phyloP scores from a whole-genome alignment of 495 filamentous ascomycete genomes.

The Hypoxylon perforatum region DNA sequence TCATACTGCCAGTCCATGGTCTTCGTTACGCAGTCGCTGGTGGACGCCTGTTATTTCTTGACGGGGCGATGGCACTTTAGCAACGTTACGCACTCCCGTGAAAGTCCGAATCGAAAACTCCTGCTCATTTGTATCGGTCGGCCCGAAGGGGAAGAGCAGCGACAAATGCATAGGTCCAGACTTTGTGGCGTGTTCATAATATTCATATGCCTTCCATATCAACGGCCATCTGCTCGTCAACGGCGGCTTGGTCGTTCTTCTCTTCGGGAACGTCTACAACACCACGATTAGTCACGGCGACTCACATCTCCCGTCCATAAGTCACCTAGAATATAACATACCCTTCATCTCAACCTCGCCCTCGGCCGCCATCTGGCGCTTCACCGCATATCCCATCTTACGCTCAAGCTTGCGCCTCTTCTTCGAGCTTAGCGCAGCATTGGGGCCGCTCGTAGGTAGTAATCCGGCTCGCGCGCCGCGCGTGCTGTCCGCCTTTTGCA shows the following conservation, averaged over 20 bases:
- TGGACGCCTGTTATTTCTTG: no score
- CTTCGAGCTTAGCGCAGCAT: conserved; percentile 53
- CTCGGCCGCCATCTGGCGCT: conserved; percentile 54
- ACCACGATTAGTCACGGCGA: conserved; percentile 4
- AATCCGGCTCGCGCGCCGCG: conserved; percentile 54
- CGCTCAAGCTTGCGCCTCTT: conserved; percentile 57
- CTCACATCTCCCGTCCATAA: neutral
- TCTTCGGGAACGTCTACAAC: conserved; percentile 24
- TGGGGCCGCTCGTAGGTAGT: conserved; percentile 57
- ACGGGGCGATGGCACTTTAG: no score
- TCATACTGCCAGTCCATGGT: no score
- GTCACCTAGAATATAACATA: conserved; percentile 20
- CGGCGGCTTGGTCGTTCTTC: conserved; percentile 1
- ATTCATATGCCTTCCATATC: conserved; percentile 42
- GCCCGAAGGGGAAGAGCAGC: neutral
- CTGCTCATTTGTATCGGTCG: neutral
- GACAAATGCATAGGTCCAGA: neutral
- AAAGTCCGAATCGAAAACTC: no score
- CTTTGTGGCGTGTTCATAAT: conserved; percentile 9
- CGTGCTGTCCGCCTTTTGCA: conserved; percentile 47
- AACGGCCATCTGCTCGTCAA: conserved; percentile 33
- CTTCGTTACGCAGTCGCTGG: no score
- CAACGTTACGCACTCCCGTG: no score
- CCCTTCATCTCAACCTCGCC: conserved; percentile 56
- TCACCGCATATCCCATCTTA: conserved; percentile 51